A percentile compares a stretch with the other conserved stretches of the same genome.
phyloP scores from a whole-genome alignment of 2,329 filamentous ascomycete species.

The Tolypocladium guangdongense region DNA sequence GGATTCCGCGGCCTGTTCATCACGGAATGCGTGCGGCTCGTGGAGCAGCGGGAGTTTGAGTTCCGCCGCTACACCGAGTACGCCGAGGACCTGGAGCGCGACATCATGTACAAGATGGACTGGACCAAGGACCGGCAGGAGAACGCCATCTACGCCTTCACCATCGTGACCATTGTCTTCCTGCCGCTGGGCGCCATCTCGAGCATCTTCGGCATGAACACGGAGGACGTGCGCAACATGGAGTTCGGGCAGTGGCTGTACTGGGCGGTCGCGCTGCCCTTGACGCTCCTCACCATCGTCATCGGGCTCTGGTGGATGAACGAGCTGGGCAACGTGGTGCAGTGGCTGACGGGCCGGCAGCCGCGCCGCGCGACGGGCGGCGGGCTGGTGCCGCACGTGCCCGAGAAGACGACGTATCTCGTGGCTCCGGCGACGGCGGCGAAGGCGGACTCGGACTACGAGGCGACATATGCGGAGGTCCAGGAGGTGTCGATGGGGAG shows the following conservation, averaged over 20 bases:
- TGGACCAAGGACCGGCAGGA: slow-evolving; percentile 33
- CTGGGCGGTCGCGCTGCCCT: slow-evolving; percentile 36
- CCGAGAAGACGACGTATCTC: neutral
- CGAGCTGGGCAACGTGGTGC: slow-evolving; percentile 24
- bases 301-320: slow-evolving; percentile 31
- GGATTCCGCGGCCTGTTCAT: slow-evolving; percentile 28
- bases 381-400: neutral
- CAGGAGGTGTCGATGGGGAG: neutral
- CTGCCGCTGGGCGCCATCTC: slow-evolving; percentile 34
- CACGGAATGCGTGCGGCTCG: slow-evolving; percentile 24
- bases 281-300: slow-evolving; percentile 30
- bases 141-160: slow-evolving; percentile 37
- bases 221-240: slow-evolving; percentile 37
- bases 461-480: neutral
- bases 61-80: slow-evolving; percentile 19
- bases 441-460: neutral
- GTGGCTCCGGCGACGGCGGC: neutral
- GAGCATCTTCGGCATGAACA: slow-evolving; percentile 44
- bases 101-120: slow-evolving; percentile 23
- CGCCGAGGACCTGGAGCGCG: slow-evolving; percentile 18
- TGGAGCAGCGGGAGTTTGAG: slow-evolving; percentile 26
- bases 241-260: slow-evolving; percentile 36
- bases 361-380: neutral
- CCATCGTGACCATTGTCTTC: slow-evolving; percentile 38
- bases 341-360: slow-evolving; percentile 15